Conservation (phyloP, 2,329 filamentous ascomycete species). For the Didymella glomerata region DNA sequence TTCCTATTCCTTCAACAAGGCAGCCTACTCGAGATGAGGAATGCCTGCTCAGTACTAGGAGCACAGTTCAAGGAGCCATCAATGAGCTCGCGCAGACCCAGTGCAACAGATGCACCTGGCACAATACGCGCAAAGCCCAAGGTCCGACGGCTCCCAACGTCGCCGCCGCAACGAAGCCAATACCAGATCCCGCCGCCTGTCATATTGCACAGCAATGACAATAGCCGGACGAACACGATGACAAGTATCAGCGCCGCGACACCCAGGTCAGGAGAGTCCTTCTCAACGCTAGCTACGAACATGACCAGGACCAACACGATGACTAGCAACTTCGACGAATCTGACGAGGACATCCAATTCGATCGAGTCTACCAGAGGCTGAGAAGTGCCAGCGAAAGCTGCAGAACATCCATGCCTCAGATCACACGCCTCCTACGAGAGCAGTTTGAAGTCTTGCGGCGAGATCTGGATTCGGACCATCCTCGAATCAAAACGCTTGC, state of each 20-base stretch:
- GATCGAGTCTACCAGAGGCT: constrained; percentile 83
- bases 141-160: constrained; percentile 42
- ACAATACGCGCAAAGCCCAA: constrained; percentile 45
- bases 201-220: constrained; percentile 56
- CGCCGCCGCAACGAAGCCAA: constrained; percentile 45
- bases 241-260: constrained; percentile 64
- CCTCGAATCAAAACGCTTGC: constrained; percentile 54
- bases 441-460: constrained; percentile 40
- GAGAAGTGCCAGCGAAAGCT: constrained; percentile 75
- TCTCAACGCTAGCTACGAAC: constrained; percentile 64
- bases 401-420: constrained; percentile 73
- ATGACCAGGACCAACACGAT: constrained; percentile 58
- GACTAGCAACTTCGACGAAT: constrained; percentile 68
- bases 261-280: constrained; percentile 83
- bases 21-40: constrained; percentile 66
- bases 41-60: constrained; percentile 64
- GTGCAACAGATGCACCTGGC: constrained; percentile 31
- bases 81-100: constrained; percentile 33
- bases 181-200: constrained; percentile 51
- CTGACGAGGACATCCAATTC: constrained; percentile 81
- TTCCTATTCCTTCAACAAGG: constrained; percentile 67
- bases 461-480: constrained; percentile 47
- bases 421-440: constrained; percentile 42
- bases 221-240: constrained; percentile 63
- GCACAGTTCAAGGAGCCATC: constrained; percentile 46